Base-by-base conservation (phyloP, 1,284 basidiomycete genomes). In the Melampsora americana region DNA sequence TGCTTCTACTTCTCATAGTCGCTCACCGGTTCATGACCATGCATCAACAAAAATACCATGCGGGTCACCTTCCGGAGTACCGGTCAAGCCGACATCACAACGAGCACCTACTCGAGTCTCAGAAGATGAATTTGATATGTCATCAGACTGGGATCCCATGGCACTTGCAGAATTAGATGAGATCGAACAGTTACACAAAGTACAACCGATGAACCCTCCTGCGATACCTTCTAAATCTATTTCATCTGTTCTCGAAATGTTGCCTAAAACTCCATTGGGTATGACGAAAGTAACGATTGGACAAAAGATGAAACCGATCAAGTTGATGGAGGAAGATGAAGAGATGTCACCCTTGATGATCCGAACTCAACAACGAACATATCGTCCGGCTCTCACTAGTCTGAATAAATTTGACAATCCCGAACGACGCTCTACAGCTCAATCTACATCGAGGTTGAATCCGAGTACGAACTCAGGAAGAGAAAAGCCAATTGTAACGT, bases 151-250 rank as follows among this genome's bases (percentile, higher is more conserved):
- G 32, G 61, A 39, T 30, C 28, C 26, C n/a, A 7, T 16, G 20
- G 61, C 61, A 20, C 32, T 62, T 35, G 61, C 20, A 62, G 26
- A 62, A 39, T 62, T 62, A 62, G 61, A 62, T 35, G 32, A 62
- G 28, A 62, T 62, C 18, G 61, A 62, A 30, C 20, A 30, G 32
- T 28, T 35, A 30, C 61, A 30, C 11, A 28, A 26, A 62, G 12
- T 30, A 28, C 26, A 20, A 62, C 61, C 61, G 11, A 23, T 59
- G 53, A 59, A 59, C 53, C n/a, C 28, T 59, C n/a, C n/a, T 23
- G 6, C 53, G 9, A 9, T 59, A 59, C 32, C 32, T 20, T 30
- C 28, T 16, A 62, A 62, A 20, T 5, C 26, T 12, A 59, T 9
- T 59, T 16, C 53, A 59, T 23, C 53, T 9, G 53, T 20, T 59